Percentiles rank a stretch among this genome's conserved stretches.
Conservation (phyloP, 495 filamentous ascomycete genomes). For the Aeminium ludgeri region DNA sequence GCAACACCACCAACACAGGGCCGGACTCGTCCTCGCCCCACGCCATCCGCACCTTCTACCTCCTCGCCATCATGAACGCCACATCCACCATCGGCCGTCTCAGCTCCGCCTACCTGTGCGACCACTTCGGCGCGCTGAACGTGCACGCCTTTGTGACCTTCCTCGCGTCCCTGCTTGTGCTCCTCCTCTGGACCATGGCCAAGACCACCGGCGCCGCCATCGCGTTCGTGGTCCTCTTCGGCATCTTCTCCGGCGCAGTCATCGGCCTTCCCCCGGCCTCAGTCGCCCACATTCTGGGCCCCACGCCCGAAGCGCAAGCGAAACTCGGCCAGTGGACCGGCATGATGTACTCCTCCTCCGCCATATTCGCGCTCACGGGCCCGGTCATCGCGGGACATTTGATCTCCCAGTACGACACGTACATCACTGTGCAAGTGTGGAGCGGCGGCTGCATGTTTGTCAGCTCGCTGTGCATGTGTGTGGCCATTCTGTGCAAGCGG, state of each 20-base stretch:
- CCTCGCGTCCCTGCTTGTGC: constrained; percentile 21
- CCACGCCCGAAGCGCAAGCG: constrained; percentile 7
- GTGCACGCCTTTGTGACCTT: constrained; percentile 24
- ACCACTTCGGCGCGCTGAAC: constrained; percentile 22
- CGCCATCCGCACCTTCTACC: constrained; percentile 27
- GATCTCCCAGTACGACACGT: constrained; percentile 16
- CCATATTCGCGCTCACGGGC: constrained; percentile 24
- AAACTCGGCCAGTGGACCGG: constrained; percentile 30
- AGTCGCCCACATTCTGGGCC: constrained; percentile 25
- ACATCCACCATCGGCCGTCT: constrained; percentile 25
- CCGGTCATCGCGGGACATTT: constrained; percentile 27
- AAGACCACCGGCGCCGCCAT: constrained; percentile 17
- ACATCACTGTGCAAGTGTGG: constrained; percentile 23
- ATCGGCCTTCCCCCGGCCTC: constrained; percentile 29
- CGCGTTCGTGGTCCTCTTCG: constrained; percentile 28
- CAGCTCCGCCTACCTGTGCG: constrained; percentile 17
- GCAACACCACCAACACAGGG: constrained; percentile 6
- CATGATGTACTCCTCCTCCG: constrained; percentile 28
- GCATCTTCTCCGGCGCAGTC: constrained; percentile 25
- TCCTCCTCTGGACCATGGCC: constrained; percentile 24
- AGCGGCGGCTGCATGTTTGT: constrained; percentile 18
- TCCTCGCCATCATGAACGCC: constrained; percentile 29
- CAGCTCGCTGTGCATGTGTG: constrained; percentile 18
- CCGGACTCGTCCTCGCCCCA: too few species aligned
- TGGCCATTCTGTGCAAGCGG: constrained; percentile 4